These are phyloP conservation scores for Rhazya stricta DNA, from an alignment of 257 asterid species.

Conservation along the genomic window DNA sequence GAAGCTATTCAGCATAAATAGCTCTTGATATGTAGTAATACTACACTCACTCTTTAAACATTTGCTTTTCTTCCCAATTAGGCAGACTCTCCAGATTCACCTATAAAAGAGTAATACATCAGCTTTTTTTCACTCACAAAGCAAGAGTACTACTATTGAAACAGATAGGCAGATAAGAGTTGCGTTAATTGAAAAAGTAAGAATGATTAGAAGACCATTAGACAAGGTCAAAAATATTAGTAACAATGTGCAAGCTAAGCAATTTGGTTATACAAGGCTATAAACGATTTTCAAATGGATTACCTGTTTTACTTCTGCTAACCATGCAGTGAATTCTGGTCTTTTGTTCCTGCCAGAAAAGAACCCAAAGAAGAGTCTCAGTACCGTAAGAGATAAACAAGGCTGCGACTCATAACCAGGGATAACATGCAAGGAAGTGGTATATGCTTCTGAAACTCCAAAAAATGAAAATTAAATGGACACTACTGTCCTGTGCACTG, in stretches of 20 bases:
- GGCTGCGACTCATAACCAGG: background rate
- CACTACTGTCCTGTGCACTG: background rate
- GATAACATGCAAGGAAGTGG: background rate
- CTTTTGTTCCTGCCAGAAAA: constrained; percentile 68
- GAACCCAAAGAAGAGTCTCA: background rate
- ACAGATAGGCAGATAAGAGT: background rate
- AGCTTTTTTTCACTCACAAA: constrained; percentile 7
- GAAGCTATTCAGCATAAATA: background rate
- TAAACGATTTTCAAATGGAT: background rate
- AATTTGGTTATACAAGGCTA: background rate
- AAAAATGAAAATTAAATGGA: background rate
- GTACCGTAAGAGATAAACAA: background rate
- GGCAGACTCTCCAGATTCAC: constrained; percentile 90
- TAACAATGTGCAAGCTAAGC: background rate
- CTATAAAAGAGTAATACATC: constrained; percentile 35
- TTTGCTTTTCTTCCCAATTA: constrained; percentile 94
- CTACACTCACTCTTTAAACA: constrained; percentile 73
- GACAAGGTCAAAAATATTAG: background rate
- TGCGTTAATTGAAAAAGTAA: background rate
- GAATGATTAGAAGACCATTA: background rate
- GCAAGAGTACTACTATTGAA: constrained; percentile 4
- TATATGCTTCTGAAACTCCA: background rate
- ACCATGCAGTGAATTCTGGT: constrained; percentile 98
- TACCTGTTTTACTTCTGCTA: constrained; percentile 84
- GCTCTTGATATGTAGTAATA: background rate